Base-by-base conservation (phyloP, 2,329 filamentous ascomycete genomes). In the Biscogniauxia sp. region DNA sequence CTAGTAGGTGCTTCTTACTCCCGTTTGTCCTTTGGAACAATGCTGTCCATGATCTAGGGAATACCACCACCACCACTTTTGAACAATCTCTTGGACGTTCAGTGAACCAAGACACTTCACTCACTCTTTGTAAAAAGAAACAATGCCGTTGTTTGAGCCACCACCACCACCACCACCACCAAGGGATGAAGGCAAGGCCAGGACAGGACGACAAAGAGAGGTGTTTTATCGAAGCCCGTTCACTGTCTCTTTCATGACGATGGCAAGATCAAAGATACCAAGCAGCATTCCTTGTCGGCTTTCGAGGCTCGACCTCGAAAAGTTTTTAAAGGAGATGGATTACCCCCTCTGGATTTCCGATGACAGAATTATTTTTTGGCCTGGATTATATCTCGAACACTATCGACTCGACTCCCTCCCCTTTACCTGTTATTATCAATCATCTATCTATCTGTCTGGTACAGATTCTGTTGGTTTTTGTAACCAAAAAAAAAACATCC, bases 401-500 rank as follows among this genome's bases (percentile, higher is more conserved):
- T 5, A 41, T 41, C n/a, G n/a, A 13, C 4, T 41, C 13, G 15
- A 41, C 15, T 13, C n/a, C n/a, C n/a, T n/a, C n/a, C n/a, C 37
- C 37, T 13, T 7, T 3, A 13, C 6, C 37, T 41, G 37, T 45
- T 45, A 45, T n/a, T n/a, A 2, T 9, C 32, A 45, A 45, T n/a
- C 11, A 17, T 32, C 25, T 32, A 9, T 53, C 20, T n/a, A 45
- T 54, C 52, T 54, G 20, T 54, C 20, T 20, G 52, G 52, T 11
- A 54, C 52, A 32, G 20, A 59, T 58, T 49, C 19, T 56, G 57
- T 59, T 55, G 52, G n/a, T n/a, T n/a, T 61, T 61, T 60, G 19
- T 55, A 23, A n/a, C n/a, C n/a, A n/a, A n/a, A n/a, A n/a, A n/a
- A n/a, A n/a, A n/a, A n/a, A n/a, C n/a, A n/a, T n/a, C n/a, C n/a